A percentile compares a stretch with the other conserved stretches of the same genome.
phyloP scores from a whole-genome alignment of 2,329 filamentous ascomycete species.

The Bipolaris bicolor region DNA sequence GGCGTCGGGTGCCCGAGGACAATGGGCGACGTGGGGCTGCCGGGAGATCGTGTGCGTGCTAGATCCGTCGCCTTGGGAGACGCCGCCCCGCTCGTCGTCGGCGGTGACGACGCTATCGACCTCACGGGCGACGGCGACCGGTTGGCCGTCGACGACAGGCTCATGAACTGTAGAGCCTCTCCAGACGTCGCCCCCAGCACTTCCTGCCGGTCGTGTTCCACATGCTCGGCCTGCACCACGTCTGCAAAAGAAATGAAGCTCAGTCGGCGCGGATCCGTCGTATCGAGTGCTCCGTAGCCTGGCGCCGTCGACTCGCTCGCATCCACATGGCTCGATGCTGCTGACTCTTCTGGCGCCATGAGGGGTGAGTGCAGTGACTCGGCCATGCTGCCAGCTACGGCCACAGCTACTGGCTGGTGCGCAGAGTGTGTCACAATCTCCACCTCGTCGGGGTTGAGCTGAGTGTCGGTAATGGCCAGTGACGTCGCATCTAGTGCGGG shows the following conservation, averaged over 20 bases:
- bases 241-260: constrained; percentile 98
- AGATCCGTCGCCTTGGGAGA: constrained; percentile 75
- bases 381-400: constrained; percentile 56
- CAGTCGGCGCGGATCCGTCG: constrained; percentile 77
- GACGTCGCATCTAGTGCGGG: constrained; percentile 90
- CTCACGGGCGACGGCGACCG: constrained; percentile 81
- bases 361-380: constrained; percentile 46
- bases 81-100: constrained; percentile 76
- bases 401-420: constrained; percentile 78
- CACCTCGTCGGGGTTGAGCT: constrained; percentile 84
- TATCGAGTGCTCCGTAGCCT: constrained; percentile 78
- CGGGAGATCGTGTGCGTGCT: constrained; percentile 65
- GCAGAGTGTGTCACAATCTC: constrained; percentile 89
- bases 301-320: constrained; percentile 57
- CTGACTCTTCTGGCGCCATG: constrained; percentile 39
- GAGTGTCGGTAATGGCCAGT: constrained; percentile 85
- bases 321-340: constrained; percentile 32
- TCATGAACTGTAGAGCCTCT: constrained; percentile 73
- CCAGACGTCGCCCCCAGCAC: constrained; percentile 26
- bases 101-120: constrained; percentile 78
- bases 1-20: constrained; percentile 59
- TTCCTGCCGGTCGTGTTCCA: constrained; percentile 62
- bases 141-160: constrained; percentile 66
- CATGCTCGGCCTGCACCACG: constrained; percentile 85
- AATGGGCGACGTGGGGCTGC: constrained; percentile 61